These are phyloP conservation scores for Cladobotryum mycophilum DNA, from an alignment of 2,329 filamentous ascomycete species.

Conservation along the genomic window DNA sequence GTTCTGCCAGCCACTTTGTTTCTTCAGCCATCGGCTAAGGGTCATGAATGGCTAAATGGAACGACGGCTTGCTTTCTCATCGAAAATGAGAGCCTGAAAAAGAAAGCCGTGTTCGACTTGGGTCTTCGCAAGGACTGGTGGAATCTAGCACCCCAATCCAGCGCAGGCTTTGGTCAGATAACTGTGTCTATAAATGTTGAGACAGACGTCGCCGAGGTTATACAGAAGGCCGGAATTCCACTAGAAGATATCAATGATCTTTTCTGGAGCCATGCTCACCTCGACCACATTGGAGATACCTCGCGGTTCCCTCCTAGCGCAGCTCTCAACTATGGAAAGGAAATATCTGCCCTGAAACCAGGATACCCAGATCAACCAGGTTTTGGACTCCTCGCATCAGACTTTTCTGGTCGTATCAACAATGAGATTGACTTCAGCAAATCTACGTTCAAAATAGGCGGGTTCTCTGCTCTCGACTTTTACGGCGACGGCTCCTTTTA, in stretches of 20 bases:
- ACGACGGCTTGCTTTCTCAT: not conserved
- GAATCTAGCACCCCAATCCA: constrained; percentile 1
- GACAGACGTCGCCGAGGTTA: constrained; percentile 1
- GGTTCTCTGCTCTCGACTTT: constrained; percentile 34
- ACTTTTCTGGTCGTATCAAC: constrained; percentile 14
- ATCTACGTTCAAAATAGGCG: constrained; percentile 20
- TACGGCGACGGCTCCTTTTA: constrained; percentile 37
- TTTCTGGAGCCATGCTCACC: constrained; percentile 25
- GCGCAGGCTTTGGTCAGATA: not conserved
- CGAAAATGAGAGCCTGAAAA: constrained; percentile 1
- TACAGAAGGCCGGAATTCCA: not conserved
- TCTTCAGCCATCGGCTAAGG: not conserved
- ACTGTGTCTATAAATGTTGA: not conserved
- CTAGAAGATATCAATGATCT: constrained; percentile 16
- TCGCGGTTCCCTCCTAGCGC: constrained; percentile 20
- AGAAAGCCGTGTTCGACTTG: constrained; percentile 1
- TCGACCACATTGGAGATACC: constrained; percentile 23
- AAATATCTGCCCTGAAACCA: constrained; percentile 10
- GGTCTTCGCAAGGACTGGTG: constrained; percentile 4
- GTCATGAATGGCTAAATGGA: constrained; percentile 1
- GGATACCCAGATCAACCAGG: constrained; percentile 12
- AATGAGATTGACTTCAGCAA: constrained; percentile 15
- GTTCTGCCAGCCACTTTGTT: not conserved
- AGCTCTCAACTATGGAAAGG: constrained; percentile 18
- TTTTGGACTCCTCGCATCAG: constrained; percentile 12